These are phyloP conservation scores for Xylariaceae sp. DNA, from an alignment of 2,329 filamentous ascomycete species.

Conservation along the genomic window DNA sequence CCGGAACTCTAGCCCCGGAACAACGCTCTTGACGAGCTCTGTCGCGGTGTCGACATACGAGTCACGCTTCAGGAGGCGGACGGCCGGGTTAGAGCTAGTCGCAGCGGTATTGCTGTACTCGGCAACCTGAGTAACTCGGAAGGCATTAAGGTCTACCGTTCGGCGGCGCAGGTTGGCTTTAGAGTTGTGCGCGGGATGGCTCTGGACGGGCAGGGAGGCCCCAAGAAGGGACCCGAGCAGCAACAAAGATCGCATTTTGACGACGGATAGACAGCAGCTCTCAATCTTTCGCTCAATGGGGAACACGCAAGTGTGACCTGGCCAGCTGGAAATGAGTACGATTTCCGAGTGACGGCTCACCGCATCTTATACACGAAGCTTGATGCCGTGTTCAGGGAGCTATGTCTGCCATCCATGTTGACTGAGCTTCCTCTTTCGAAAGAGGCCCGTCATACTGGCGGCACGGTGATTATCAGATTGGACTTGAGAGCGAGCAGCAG, in stretches of 20 bases:
- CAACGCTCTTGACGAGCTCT: constrained; percentile 36
- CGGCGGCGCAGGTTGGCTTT: constrained; percentile 27
- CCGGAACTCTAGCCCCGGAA: constrained; percentile 41
- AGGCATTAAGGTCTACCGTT: constrained; percentile 29
- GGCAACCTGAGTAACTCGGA: constrained; percentile 25
- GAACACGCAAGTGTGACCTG: constrained; percentile 7
- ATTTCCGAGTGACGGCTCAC: constrained; percentile 5
- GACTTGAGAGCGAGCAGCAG: constrained; percentile 6
- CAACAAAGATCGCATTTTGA: constrained; percentile 27
- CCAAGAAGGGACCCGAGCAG: constrained; percentile 30
- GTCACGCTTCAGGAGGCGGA: constrained; percentile 26
- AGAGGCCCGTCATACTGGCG: constrained; percentile 10
- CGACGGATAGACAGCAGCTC: constrained; percentile 2
- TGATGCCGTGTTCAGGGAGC: not conserved
- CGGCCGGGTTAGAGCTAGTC: constrained; percentile 16
- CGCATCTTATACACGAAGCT: constrained; percentile 19
- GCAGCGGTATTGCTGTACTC: constrained; percentile 27
- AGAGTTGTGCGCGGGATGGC: constrained; percentile 21
- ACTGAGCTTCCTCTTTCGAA: constrained; percentile 28
- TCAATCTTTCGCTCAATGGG: not conserved
- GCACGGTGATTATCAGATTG: constrained; percentile 15
- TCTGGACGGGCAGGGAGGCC: constrained; percentile 23
- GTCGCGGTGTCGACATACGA: constrained; percentile 40
- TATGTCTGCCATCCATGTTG: not conserved
- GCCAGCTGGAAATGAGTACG: constrained; percentile 11